Conservation (phyloP, 2,329 filamentous ascomycete genomes). For the Cryphonectria radicalis region DNA sequence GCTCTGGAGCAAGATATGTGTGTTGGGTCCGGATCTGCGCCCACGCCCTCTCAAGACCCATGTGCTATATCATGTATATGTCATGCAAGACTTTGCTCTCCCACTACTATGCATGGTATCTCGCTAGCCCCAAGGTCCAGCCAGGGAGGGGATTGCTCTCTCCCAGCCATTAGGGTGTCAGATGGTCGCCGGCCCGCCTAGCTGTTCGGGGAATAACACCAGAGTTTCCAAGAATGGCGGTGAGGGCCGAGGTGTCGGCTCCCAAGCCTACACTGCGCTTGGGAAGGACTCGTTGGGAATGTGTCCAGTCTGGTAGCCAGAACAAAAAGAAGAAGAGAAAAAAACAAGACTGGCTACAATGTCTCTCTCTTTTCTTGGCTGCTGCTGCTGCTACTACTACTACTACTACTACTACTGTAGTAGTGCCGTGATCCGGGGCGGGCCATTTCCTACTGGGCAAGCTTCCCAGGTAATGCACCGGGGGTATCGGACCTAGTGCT, state of each 20-base stretch:
- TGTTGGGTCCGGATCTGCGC: not conserved
- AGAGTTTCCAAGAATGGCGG: constrained; percentile 2
- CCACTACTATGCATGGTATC: not conserved
- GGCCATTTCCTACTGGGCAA: not conserved
- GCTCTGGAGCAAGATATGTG: not conserved
- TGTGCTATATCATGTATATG: not conserved
- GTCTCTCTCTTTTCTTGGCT: not conserved
- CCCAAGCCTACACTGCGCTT: not conserved
- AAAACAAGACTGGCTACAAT: not conserved
- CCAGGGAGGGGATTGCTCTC: not conserved
- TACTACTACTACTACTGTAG: not conserved
- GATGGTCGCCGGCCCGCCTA: not conserved
- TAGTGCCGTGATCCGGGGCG: not conserved
- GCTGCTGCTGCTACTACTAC: not conserved
- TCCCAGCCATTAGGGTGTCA: not conserved
- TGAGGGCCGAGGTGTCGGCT: not conserved
- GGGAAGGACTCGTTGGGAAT: not conserved
- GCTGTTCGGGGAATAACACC: not conserved
- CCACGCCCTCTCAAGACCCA: not conserved
- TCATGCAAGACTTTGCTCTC: not conserved
- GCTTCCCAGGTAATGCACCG: not conserved
- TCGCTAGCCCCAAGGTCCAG: not conserved
- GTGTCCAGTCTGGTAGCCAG: not conserved
- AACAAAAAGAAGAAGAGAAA: too few species aligned
- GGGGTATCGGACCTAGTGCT: not conserved